phyloP scores from a whole-genome alignment of 2,329 filamentous ascomycete genomes.

The Dactylellina drechsleri region DNA sequence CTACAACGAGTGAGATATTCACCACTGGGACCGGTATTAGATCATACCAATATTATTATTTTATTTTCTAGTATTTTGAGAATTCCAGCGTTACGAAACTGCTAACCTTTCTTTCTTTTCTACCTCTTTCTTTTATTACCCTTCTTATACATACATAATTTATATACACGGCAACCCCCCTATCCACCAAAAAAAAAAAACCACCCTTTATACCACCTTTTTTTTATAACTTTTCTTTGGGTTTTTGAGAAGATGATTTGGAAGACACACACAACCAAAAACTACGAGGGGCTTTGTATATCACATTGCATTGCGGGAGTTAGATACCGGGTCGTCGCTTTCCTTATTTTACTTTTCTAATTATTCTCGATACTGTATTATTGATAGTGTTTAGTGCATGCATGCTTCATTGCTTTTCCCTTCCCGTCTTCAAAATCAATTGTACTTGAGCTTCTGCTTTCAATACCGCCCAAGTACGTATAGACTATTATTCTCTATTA shows the following conservation, averaged over 20 bases:
- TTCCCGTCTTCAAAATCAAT: neutral
- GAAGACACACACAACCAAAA: neutral
- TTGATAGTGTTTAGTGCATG: constrained; percentile 8
- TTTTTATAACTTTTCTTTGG: neutral
- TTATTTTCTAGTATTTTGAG: neutral
- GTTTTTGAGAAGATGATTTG: neutral
- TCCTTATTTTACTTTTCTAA: neutral
- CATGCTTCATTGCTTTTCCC: neutral
- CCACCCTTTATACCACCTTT: neutral
- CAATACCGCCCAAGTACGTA: neutral
- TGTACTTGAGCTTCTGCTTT: neutral
- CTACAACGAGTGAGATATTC: constrained; percentile 77
- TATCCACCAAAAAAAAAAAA: neutral
- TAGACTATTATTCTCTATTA: constrained; percentile 7
- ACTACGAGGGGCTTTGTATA: constrained; percentile 11
- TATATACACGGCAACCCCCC: neutral
- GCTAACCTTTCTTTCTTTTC: neutral
- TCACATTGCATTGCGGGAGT: constrained; percentile 29
- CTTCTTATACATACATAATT: constrained; percentile 15
- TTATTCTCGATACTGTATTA: constrained; percentile 1
- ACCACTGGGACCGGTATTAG: neutral
- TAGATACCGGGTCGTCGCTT: constrained; percentile 4
- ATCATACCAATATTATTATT: neutral
- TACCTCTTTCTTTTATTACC: neutral
- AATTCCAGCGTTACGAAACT: constrained; percentile 11